Conservation (phyloP, 1,139 yeast species). For the Pneumocystis canis region DNA sequence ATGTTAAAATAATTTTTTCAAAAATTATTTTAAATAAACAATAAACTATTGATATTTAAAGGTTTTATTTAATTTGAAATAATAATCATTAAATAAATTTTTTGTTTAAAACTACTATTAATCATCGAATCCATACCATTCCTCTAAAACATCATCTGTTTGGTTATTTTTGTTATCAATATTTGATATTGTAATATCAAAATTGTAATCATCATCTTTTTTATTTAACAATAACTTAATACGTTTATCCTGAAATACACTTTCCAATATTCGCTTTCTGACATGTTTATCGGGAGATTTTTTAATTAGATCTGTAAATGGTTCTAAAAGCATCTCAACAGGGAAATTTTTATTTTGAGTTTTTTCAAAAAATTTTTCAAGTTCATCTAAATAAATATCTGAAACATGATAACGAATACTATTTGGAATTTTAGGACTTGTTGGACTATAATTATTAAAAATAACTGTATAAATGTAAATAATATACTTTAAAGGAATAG, state of each 20-base stretch:
- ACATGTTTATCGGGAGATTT: constrained; percentile 46
- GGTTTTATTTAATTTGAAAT: not conserved
- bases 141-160: not conserved
- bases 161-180: not conserved
- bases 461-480: constrained; percentile 26
- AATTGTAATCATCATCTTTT: not conserved
- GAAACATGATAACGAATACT: constrained; percentile 76
- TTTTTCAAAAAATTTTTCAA: constrained; percentile 46
- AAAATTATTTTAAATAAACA: not conserved
- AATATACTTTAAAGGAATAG: constrained; percentile 3
- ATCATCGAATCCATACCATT: not conserved
- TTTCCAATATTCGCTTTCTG: constrained; percentile 49
- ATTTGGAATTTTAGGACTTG: constrained; percentile 36
- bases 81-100: not conserved
- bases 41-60: not conserved
- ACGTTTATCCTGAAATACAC: constrained; percentile 55
- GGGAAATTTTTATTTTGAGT: constrained; percentile 33
- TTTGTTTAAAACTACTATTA: not conserved
- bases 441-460: constrained; percentile 17
- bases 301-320: constrained; percentile 41
- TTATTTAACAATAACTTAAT: constrained; percentile 12
- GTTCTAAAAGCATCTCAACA: constrained; percentile 37
- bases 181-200: not conserved
- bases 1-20: no score
- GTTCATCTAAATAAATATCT: constrained; percentile 74